Conservation (phyloP, 2,329 filamentous ascomycete genomes). For the Erysiphe pulchra region DNA sequence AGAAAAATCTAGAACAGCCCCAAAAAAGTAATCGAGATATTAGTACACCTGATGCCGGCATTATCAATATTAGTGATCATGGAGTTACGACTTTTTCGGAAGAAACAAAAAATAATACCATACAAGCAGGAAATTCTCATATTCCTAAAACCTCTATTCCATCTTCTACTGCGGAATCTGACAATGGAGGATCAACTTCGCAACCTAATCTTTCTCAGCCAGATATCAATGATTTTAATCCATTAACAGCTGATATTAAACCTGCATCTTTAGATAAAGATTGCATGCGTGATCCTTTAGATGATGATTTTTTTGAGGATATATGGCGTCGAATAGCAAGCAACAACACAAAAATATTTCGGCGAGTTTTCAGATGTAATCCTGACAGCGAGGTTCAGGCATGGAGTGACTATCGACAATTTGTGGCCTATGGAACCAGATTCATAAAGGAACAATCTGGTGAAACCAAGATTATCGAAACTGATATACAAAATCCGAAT, state of each 20-base stretch:
- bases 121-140: constrained; percentile 40
- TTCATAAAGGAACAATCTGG: constrained; percentile 28
- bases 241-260: constrained; percentile 39
- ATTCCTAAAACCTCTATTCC: constrained; percentile 45
- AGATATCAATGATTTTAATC: constrained; percentile 20
- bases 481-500: constrained; percentile 12
- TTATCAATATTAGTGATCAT: constrained; percentile 17
- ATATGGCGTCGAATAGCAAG: constrained; percentile 69
- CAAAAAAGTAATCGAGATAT: constrained; percentile 15
- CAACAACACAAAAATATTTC: constrained; percentile 89
- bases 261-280: constrained; percentile 57
- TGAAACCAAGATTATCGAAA: constrained; percentile 10
- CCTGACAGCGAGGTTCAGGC: constrained; percentile 82
- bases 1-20: constrained; percentile 19
- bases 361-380: constrained; percentile 87
- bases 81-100: constrained; percentile 31
- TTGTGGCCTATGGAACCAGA: constrained; percentile 40
- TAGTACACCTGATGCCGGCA: constrained; percentile 3
- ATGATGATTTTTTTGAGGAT: constrained; percentile 59
- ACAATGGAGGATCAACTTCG: constrained; percentile 52
- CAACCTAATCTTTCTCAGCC: constrained; percentile 26
- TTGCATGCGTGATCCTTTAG: constrained; percentile 82
- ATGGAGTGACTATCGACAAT: constrained; percentile 55
- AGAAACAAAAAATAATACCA: constrained; percentile 32
- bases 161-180: constrained; percentile 48